Base-by-base conservation (phyloP, 768 basidiomycete genomes). In the Termitomyces sp. region DNA sequence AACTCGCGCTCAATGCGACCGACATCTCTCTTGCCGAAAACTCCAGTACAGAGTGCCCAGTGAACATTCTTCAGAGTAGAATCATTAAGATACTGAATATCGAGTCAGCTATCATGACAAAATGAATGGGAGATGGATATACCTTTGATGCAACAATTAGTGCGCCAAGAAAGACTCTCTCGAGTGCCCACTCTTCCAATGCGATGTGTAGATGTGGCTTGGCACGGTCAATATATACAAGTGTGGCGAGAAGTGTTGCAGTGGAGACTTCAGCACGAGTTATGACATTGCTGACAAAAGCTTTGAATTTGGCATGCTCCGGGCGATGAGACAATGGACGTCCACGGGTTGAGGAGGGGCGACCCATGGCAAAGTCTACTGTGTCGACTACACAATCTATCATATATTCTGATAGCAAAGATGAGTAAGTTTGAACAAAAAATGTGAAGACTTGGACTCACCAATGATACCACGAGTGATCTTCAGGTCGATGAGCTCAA, bases 91-190 rank as follows among this genome's bases (percentile, higher is more conserved):
- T 94, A 94, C 85, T 91, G 60, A 18, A 22, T 42, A 54, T 52
- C 59, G 12, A 36, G 51, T 62, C 24, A 65, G 45, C 52, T 54
- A 54, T 58, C 59, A 44, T 48, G 54, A 48, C 24, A 58, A 18
- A 20, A 58, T 55, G 55, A 52, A 33, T 37, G 57, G 36, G 20
- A 51, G 24, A 31, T 18, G 44, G 55, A 63, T 61, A 73, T 69
- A 89, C 88, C 80, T 95, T 95, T 74, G 88, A 88, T 7, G 93
- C 93, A 49, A 84, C 78, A 72, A 95, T 94, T 63, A 95, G 73
- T n/a, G 92, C 86, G 53, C 93, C 93, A 45, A 95, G 82, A 74
- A 95, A 95, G 33, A 95, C 93, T 44, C 93, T 86, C 73, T 95
- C 92, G 51, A 90, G 79, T 15, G 93, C 93, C 89, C 89, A 91